Base-by-base conservation (phyloP, 352 stramenopile species). In the Phytophthora megakarya region DNA sequence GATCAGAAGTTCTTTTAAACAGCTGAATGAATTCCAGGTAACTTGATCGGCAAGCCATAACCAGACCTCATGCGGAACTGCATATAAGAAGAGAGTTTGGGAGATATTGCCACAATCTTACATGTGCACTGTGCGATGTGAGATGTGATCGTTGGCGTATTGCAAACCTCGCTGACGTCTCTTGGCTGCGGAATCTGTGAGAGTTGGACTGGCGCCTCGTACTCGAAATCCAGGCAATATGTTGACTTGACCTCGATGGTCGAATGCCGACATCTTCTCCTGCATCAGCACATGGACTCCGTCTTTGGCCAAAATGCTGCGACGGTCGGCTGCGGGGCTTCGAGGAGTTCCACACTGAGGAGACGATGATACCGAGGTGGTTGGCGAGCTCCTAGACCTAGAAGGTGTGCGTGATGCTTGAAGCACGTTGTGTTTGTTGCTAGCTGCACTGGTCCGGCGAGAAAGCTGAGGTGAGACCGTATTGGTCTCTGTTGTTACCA, bases 241-340 rank as follows among this genome's bases (percentile, higher is more conserved):
- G 44, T 73, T 52, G 35, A 60, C 43, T 30, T 71, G 65, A 2
- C 59, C 59, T 45, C 78, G 75, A 55, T 84, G 61, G 50, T 84
- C 61, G 55, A 73, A 88, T 3, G 58, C 56, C 8, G 60, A 42
- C 44, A 88, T 22, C 46, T 76, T 81, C 21, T 88, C 78, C 52
- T 80, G 74, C 72, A 88, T 76, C 7, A 88, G 59, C 39, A 88
- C 65, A 37, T 88, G 78, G 3, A 56, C 53, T 16, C 78, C 78
- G 28, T 88, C 78, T 23, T 56, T 75, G 15, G 72, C 72, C 35
- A 88, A 61, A 51, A 88, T 80, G 30, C 78, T 88, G 46, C 68
- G 72, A 25, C 74, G 73, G 15, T 65, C 59, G 16, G 45, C 32
- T 45, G 56, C 44, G 1, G 61, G 38, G 12, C 50, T 75, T 23